phyloP scores from a whole-genome alignment of 768 basidiomycete species.

The Pulveroboletus sp. region DNA sequence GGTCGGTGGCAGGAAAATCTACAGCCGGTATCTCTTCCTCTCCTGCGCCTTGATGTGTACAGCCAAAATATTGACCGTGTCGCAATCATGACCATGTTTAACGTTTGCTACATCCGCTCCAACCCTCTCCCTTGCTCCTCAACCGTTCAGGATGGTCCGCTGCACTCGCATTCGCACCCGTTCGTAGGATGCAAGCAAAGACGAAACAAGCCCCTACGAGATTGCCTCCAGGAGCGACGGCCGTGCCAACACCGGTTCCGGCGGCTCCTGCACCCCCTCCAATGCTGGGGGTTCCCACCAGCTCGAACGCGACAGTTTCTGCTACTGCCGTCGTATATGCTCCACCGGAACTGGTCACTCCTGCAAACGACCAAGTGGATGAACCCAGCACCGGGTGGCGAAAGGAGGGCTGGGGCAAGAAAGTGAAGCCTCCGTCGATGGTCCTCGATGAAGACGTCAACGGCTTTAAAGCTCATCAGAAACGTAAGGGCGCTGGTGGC shows the following conservation, averaged over 20 bases:
- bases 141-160: slow-evolving; percentile 72
- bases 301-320: slow-evolving; percentile 34
- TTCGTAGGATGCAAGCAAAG: slow-evolving; percentile 61
- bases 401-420: slow-evolving; percentile 75
- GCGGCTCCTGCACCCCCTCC: slow-evolving; percentile 33
- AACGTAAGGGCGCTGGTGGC: slow-evolving; percentile 45
- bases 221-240: slow-evolving; percentile 48
- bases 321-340: slow-evolving; percentile 67
- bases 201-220: slow-evolving; percentile 43
- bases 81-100: slow-evolving; percentile 30
- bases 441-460: slow-evolving; percentile 86
- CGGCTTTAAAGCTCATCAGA: slow-evolving; percentile 64
- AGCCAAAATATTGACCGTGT: slow-evolving; percentile 35
- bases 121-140: background rate
- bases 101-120: slow-evolving; percentile 8
- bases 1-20: slow-evolving; percentile 39
- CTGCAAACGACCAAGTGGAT: slow-evolving; percentile 23
- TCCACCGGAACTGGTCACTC: slow-evolving; percentile 51
- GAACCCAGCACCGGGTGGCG: slow-evolving; percentile 34
- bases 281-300: slow-evolving; percentile 27
- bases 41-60: slow-evolving; percentile 35
- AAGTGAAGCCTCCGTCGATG: slow-evolving; percentile 89
- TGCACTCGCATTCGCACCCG: slow-evolving; percentile 82
- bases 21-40: slow-evolving; percentile 54
- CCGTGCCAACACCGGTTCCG: slow-evolving; percentile 42